phyloP scores from a whole-genome alignment of 129 eudicot species.

The Dittrichia graveolens region DNA sequence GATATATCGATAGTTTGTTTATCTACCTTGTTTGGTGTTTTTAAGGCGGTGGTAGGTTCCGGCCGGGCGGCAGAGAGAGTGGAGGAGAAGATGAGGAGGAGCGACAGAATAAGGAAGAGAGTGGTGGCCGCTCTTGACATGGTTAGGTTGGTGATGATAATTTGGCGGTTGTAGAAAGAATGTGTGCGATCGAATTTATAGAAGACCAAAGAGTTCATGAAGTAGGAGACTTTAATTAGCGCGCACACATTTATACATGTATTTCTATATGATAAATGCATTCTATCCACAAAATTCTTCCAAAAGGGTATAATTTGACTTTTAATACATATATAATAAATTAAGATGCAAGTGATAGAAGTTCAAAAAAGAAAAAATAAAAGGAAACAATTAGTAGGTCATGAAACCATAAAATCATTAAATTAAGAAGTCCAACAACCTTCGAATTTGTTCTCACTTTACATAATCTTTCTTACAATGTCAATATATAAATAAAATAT shows the following conservation, averaged over 20 bases:
- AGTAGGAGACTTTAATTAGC: background rate
- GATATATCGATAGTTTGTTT: background rate
- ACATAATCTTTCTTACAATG: no score
- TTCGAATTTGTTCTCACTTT: no score
- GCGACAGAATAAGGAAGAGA: conserved; percentile 32
- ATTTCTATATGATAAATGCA: background rate
- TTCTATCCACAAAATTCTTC: no score
- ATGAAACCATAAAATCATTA: no score
- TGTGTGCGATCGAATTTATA: conserved; percentile 24
- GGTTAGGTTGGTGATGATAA: conserved; percentile 12
- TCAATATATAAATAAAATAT: no score
- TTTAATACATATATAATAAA: no score
- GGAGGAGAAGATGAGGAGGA: conserved; percentile 28
- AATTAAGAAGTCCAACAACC: no score
- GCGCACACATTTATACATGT: background rate
- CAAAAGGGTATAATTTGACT: no score
- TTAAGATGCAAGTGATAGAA: no score
- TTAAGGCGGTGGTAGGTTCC: conserved; percentile 21
- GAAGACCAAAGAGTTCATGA: conserved; percentile 25
- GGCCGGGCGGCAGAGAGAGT: conserved; percentile 35
- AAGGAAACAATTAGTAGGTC: no score
- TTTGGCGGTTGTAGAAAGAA: conserved; percentile 28
- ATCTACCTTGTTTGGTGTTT: conserved; percentile 36
- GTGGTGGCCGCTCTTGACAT: conserved; percentile 39
- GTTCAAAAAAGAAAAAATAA: no score